Evolutionary conservation across 179 eudicot species (phyloP).

Genomic region (Beta macrorhiza): DNA sequence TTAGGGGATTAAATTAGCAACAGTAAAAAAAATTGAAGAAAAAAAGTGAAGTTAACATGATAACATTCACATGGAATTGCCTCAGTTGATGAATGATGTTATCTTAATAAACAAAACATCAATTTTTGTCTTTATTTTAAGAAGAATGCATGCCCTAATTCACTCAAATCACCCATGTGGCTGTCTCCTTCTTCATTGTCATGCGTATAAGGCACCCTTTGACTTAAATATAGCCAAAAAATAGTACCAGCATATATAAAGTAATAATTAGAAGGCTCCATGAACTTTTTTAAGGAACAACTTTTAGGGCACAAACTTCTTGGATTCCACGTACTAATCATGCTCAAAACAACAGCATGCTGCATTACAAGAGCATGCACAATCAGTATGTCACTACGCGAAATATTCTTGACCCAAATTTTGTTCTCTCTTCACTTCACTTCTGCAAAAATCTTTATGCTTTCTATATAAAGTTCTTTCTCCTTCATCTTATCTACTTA

Average conservation of each 20-base stretch:
- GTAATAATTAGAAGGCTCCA: conserved; percentile 31
- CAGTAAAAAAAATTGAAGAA: background rate
- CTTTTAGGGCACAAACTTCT: conserved; percentile 32
- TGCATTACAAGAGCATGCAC: conserved; percentile 19
- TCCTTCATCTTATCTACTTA: no score
- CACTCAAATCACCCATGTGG: conserved; percentile 27
- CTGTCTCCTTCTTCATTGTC: conserved; percentile 15
- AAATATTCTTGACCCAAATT: no score
- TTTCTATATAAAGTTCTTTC: no score
- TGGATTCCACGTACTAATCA: conserved; percentile 28
- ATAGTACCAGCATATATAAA: background rate
- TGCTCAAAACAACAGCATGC: conserved; percentile 19
- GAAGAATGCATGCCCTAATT: conserved; percentile 22
- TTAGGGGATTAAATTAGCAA: conserved; percentile 1
- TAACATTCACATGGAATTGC: background rate
- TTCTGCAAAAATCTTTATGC: no score
- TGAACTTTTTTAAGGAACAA: conserved; percentile 6
- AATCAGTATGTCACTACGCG: conserved; percentile 17
- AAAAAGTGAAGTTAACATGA: background rate
- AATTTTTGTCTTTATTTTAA: background rate
- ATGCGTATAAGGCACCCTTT: conserved; percentile 33
- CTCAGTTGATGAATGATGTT: conserved; percentile 19
- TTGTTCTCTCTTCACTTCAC: no score
- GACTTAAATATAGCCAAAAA: background rate
- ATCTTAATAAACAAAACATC: conserved; percentile 26